phyloP scores from a whole-genome alignment of 2,329 filamentous ascomycete species.

The Colletotrichum coccodes region DNA sequence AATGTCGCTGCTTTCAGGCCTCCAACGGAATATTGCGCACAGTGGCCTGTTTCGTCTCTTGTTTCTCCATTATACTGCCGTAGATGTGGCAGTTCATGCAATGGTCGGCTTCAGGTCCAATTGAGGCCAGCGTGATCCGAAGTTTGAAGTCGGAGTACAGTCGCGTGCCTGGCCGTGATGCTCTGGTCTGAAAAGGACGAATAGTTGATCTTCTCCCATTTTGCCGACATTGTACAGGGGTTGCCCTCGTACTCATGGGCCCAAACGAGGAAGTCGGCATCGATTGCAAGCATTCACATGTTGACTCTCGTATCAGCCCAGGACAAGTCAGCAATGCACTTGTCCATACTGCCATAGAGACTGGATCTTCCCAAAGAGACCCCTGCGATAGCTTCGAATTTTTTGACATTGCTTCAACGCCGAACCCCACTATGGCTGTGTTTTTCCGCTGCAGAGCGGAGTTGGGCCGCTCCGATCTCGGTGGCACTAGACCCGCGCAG shows the following conservation, averaged over 20 bases:
- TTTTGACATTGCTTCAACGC: background rate
- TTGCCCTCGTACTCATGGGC: background rate
- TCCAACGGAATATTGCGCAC: background rate
- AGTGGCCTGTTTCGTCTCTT: slow-evolving; percentile 1
- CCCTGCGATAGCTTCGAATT: slow-evolving; percentile 11
- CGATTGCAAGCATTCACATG: background rate
- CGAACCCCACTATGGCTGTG: slow-evolving; percentile 14
- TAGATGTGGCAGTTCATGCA: background rate
- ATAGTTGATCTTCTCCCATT: background rate
- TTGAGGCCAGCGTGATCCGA: background rate
- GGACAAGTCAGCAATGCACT: background rate
- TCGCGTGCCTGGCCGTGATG: background rate
- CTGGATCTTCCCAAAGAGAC: background rate
- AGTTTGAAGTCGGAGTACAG: background rate
- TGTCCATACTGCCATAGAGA: background rate
- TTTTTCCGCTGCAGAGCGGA: slow-evolving; percentile 3
- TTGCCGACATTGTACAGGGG: background rate
- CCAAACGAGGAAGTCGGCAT: no score
- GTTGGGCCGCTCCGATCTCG: slow-evolving; percentile 26
- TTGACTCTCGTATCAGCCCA: background rate
- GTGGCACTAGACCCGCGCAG: slow-evolving; percentile 6
- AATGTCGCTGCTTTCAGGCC: background rate
- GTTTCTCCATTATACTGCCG: background rate
- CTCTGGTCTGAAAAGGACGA: no score
- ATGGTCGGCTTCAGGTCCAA: background rate